Base-by-base conservation (phyloP, 2,329 filamentous ascomycete genomes). In the Parascedosporium putredinis region DNA sequence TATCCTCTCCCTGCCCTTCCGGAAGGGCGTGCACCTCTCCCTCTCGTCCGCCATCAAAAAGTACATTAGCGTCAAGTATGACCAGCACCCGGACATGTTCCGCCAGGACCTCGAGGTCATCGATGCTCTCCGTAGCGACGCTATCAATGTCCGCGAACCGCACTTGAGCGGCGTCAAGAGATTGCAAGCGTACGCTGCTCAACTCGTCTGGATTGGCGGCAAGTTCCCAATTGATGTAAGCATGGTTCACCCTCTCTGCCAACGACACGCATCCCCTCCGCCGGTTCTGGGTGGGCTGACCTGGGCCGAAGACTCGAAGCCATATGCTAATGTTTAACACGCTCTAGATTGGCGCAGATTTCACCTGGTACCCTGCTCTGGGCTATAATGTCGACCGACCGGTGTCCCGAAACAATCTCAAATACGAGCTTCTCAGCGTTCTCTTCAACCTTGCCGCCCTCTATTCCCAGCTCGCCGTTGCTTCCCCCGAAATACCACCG, bases 31-130 rank as follows among this genome's bases (percentile, higher is more conserved):
- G 55, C 76, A 84, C 51, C 74, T 95, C 36, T 85, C 84, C 52
- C 77, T 97, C 54, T 85, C 87, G 50, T 75, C 80, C 53, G 86
- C 89, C 46, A 89, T 98, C 64, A 88, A 87, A 56, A 84, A 93
- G 64, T 97, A 98, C 71, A 97, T 98, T 61, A 95, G 89, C 54
- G 84, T 81, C 66, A 96, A 97, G 75, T 97, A 97, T 83, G 91
- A 97, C 67, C 93, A 98, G 65, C 91, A 95, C 63, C 91, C 93
- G 29, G 89, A 96, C 66, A 95, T 95, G 84, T 98, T 98, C 67
- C 80, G 81, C 55, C 78, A 87, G 55, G 93, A 98, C 69, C 80
- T 81, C 52, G 82, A 90, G 61, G 78, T 85, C 56, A 89, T 98
- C 60, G 89, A 97, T 62, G 74, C 79, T 45, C 71, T 97, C 51